Conservation (phyloP, 2,329 filamentous ascomycete species). For the Fusarium multiceps region DNA sequence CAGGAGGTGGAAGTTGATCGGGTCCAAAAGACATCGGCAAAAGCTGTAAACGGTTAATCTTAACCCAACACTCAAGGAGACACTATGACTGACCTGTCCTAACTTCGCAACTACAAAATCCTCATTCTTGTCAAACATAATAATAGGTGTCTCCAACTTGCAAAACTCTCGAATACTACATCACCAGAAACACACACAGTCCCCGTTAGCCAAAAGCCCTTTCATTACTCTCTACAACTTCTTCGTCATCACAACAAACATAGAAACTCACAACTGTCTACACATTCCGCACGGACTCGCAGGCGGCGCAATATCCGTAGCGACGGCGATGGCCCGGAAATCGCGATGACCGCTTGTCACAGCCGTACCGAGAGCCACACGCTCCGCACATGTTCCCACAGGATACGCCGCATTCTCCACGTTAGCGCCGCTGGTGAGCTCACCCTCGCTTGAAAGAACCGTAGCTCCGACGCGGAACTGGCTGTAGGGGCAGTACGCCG, state of each 20-base stretch:
- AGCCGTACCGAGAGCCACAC: slow-evolving; percentile 86
- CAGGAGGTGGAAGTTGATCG: slow-evolving; percentile 62
- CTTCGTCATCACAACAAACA: not conserved
- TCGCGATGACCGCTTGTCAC: slow-evolving; percentile 67
- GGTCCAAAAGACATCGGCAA: slow-evolving; percentile 77
- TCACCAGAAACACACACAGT: slow-evolving; percentile 21
- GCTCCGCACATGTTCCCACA: slow-evolving; percentile 94
- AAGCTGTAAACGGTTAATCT: slow-evolving; percentile 58
- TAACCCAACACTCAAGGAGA: not conserved
- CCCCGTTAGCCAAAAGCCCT: slow-evolving; percentile 20
- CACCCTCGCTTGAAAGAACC: slow-evolving; percentile 68
- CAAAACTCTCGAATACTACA: slow-evolving; percentile 81
- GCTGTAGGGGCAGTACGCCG: slow-evolving; percentile 93
- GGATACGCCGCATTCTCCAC: slow-evolving; percentile 95
- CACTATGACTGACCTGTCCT: slow-evolving; percentile 64
- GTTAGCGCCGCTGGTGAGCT: slow-evolving; percentile 73
- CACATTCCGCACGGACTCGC: slow-evolving; percentile 94
- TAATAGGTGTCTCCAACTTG: slow-evolving; percentile 74
- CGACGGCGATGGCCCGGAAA: slow-evolving; percentile 85
- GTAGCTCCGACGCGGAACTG: slow-evolving; percentile 90
- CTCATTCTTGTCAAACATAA: slow-evolving; percentile 91
- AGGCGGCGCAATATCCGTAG: slow-evolving; percentile 78
- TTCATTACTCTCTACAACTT: not conserved
- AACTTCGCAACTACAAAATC: slow-evolving; percentile 77
- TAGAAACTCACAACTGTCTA: slow-evolving; percentile 80